phyloP scores from a whole-genome alignment of 2,329 filamentous ascomycete genomes.

The Bipolaris zeicola region DNA sequence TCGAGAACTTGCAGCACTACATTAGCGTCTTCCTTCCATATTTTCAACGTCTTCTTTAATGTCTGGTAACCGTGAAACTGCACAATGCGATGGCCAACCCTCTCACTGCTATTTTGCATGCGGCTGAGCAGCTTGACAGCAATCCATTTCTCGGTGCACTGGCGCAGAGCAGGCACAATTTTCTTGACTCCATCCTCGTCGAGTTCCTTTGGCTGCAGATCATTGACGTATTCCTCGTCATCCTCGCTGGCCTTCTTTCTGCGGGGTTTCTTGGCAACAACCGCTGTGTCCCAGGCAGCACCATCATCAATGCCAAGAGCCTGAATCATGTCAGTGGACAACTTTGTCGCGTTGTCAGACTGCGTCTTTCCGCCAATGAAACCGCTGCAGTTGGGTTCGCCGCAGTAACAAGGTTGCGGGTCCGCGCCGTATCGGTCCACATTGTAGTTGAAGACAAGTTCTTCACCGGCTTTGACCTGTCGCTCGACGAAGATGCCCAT shows the following conservation, averaged over 20 bases:
- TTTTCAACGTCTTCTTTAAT: conserved; percentile 81
- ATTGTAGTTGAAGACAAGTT: conserved; percentile 99
- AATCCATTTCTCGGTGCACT: conserved; percentile 99
- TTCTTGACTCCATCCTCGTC: conserved; percentile 85
- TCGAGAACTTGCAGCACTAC: conserved; percentile 87
- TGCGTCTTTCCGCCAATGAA: conserved; percentile 98
- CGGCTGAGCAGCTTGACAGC: conserved; percentile 90
- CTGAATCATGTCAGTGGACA: conserved; percentile 87
- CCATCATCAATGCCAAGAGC: conserved; percentile 93
- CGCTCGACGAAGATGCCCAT: conserved; percentile 98
- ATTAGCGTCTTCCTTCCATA: conserved; percentile 88
- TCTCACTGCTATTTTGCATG: conserved; percentile 85
- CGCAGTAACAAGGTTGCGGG: conserved; percentile 96
- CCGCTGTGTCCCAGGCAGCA: conserved; percentile 83
- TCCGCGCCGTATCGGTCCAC: conserved; percentile 97
- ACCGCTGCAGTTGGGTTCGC: conserved; percentile 89
- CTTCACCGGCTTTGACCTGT: conserved; percentile 83
- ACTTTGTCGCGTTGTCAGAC: conserved; percentile 90
- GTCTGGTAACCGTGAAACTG: conserved; percentile 98
- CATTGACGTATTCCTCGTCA: conserved; percentile 94
- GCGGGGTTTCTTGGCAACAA: conserved; percentile 84
- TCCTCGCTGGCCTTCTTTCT: conserved; percentile 93
- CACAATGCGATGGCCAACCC: conserved; percentile 84
- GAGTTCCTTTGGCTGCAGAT: conserved; percentile 77
- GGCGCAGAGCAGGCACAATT: conserved; percentile 95